Evolutionary conservation across 2,329 filamentous ascomycete species (phyloP), one percentile per base, ranked within the genome.

Genomic region (Exophiala viscosa): DNA sequence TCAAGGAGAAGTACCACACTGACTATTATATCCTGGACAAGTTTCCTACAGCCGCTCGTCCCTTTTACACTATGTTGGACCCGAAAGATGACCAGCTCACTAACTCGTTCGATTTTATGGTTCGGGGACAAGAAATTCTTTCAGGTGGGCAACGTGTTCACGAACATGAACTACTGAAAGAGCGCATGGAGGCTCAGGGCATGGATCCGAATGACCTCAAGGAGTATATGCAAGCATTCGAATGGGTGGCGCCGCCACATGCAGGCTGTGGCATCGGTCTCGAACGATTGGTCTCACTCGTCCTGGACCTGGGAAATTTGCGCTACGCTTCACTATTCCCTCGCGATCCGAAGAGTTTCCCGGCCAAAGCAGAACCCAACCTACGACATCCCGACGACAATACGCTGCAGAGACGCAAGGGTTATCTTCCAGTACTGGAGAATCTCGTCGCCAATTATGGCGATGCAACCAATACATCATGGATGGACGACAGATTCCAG

Each of bases 11-110:
- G 72, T 89, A 84, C 65, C 76, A 80, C 46, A 91, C 88, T 0
- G 88, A 93, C 63, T 92, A 90, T 72, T 93, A 90, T 69, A 85
- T 92, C 54, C 79, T 93, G 31, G 88, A 93, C 76, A 91, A 90
- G 66, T 92, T 93, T 73, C 88, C 88, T 1, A 75, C 81, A 18
- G 85, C 82, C 2, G 88, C 86, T 1, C 79, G 88, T 31, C 88
- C 88, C 0, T 92, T 92, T 68, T 92, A 93, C 66, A 88, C 88
- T 2, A 87, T 90, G 77, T 82, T 82, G 33, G 86, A 91, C 55
- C 77, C 82, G 6, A 73, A 81, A 11, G 79, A 90, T 61, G 74
- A 80, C 3, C 74, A 78, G 34, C 78, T 83, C 66, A 92, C 88
- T 36, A 90, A 91, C 66, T 91, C 88, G 0, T 93, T 92, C 64